A percentile compares a stretch with the other conserved stretches of the same genome.
These are phyloP conservation scores for Skeletonema costatum DNA, from an alignment of 108 stramenopile genomes.

Conservation along the genomic window DNA sequence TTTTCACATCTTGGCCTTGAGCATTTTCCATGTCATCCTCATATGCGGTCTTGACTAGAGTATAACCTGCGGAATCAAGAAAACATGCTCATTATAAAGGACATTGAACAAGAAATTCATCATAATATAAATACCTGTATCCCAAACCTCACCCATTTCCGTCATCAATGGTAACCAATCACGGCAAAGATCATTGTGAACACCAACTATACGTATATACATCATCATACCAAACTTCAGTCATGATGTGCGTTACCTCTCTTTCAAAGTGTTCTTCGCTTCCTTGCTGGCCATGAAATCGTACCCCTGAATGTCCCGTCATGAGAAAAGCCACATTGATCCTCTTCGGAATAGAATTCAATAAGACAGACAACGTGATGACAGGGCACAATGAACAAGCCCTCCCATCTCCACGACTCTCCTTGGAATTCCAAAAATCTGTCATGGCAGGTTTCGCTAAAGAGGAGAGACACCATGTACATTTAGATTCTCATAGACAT, in stretches of 20 bases:
- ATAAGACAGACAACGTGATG: slow-evolving; percentile 1
- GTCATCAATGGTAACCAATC: slow-evolving; percentile 30
- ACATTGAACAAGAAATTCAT: no score
- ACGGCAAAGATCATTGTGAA: slow-evolving; percentile 18
- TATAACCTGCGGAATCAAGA: no score
- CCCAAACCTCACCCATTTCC: neutral
- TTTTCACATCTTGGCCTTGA: no score
- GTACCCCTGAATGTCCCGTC: slow-evolving; percentile 28
- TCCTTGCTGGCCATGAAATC: slow-evolving; percentile 6
- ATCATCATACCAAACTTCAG: slow-evolving; percentile 18
- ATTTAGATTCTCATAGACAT: neutral
- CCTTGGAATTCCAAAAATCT: slow-evolving; percentile 10
- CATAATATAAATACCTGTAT: no score
- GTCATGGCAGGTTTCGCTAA: neutral
- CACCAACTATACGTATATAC: neutral
- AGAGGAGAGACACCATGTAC: neutral
- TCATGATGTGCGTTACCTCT: slow-evolving; percentile 1
- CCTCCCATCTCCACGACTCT: slow-evolving; percentile 6
- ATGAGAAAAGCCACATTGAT: slow-evolving; percentile 9
- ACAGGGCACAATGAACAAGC: slow-evolving; percentile 4
- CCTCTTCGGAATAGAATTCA: slow-evolving; percentile 5
- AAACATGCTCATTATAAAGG: no score
- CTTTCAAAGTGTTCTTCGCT: neutral
- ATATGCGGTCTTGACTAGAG: no score
- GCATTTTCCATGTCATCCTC: no score